A percentile compares a stretch with the other conserved stretches of the same genome.
phyloP scores from a whole-genome alignment of 2,329 filamentous ascomycete species.

The Aspergillus fumigatus region DNA sequence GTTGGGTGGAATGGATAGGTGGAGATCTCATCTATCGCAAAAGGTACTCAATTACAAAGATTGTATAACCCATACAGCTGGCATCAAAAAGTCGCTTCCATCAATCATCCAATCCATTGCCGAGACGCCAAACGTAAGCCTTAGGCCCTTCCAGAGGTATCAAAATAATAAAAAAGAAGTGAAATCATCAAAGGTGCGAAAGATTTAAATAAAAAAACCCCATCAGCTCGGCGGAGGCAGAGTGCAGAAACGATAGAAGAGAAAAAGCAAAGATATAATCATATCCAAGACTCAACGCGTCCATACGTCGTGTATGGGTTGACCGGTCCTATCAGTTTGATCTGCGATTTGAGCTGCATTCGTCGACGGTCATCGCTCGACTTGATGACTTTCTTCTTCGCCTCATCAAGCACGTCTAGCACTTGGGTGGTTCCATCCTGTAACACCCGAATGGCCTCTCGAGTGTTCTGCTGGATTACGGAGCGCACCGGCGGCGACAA shows the following conservation, averaged over 20 bases:
- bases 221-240: neutral
- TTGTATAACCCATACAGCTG: neutral
- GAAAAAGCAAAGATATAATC: conserved; percentile 4
- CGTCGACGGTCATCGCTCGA: conserved; percentile 33
- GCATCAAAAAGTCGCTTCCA: neutral
- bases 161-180: neutral
- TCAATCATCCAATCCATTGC: neutral
- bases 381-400: conserved; percentile 31
- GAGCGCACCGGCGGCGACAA: conserved; percentile 16
- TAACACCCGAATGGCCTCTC: conserved; percentile 21
- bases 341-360: conserved; percentile 37
- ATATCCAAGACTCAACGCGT: conserved; percentile 28
- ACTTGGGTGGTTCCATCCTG: conserved; percentile 25
- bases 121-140: neutral
- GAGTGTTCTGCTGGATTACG: conserved; percentile 21
- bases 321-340: conserved; percentile 36
- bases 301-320: conserved; percentile 25
- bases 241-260: neutral
- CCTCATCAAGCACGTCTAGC: conserved; percentile 26
- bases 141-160: neutral
- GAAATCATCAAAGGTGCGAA: neutral
- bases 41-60: neutral
- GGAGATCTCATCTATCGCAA: neutral
- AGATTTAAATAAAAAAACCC: neutral
- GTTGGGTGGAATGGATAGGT: neutral